Conservation (phyloP, 2,329 filamentous ascomycete species). For the Alternaria brassicae region DNA sequence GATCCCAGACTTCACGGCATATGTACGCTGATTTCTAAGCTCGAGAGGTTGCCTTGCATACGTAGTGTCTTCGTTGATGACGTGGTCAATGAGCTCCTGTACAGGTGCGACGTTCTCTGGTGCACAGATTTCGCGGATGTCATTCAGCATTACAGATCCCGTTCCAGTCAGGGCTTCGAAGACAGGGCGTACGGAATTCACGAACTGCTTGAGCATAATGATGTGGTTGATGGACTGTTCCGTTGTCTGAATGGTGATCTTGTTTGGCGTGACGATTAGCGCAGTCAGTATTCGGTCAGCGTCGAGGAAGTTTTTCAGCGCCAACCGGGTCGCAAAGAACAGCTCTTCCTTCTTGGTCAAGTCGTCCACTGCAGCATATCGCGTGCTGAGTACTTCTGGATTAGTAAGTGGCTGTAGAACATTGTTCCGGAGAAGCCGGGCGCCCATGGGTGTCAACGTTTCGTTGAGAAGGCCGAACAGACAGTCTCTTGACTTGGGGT, state of each 20-base stretch:
- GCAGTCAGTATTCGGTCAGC: conserved; percentile 80
- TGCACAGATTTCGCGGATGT: conserved; percentile 73
- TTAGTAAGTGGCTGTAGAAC: conserved; percentile 88
- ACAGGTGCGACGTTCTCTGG: conserved; percentile 68
- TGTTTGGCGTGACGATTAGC: conserved; percentile 76
- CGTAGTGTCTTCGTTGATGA: conserved; percentile 81
- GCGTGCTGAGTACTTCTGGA: conserved; percentile 68
- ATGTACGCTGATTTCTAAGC: conserved; percentile 85
- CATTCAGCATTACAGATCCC: conserved; percentile 68
- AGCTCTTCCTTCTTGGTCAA: conserved; percentile 82
- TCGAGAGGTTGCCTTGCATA: conserved; percentile 83
- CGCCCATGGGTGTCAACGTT: conserved; percentile 87
- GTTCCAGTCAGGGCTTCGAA: conserved; percentile 72
- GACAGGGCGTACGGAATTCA: conserved; percentile 71
- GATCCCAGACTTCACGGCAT: conserved; percentile 86
- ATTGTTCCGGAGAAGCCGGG: conserved; percentile 80
- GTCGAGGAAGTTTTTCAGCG: conserved; percentile 77
- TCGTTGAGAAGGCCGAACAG: conserved; percentile 86
- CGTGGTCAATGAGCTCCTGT: conserved; percentile 68
- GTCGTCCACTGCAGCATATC: conserved; percentile 86
- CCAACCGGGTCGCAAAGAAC: conserved; percentile 77
- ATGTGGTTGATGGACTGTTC: conserved; percentile 88
- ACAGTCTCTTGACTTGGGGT: conserved; percentile 78
- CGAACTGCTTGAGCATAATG: conserved; percentile 83
- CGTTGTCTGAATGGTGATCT: conserved; percentile 69